A percentile compares a stretch with the other conserved stretches of the same genome.
Conservation (phyloP, 129 eudicot genomes). For the Silybum marianum region DNA sequence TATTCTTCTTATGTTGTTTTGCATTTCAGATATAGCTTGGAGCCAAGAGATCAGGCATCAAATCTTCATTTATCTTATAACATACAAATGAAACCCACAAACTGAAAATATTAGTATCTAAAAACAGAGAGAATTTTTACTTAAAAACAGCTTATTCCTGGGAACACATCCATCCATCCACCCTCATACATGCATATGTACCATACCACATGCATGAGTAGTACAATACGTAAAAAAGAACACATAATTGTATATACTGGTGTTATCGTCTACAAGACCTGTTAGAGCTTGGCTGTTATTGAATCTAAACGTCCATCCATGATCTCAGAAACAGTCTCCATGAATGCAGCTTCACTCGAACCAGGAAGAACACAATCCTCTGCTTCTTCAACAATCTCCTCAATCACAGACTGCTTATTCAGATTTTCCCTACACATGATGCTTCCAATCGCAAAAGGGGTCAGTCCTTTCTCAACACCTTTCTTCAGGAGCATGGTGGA, state of each 20-base stretch:
- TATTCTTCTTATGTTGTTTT: too few relatives aligned
- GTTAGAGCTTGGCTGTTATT: constrained; percentile 17
- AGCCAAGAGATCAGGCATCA: background rate
- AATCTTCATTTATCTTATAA: background rate
- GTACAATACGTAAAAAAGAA: background rate
- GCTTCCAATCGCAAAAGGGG: constrained; percentile 64
- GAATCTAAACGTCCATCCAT: constrained; percentile 64
- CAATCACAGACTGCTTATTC: constrained; percentile 53
- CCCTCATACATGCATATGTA: constrained; percentile 17
- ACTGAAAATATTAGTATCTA: background rate
- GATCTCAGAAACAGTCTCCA: constrained; percentile 54
- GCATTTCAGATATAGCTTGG: background rate
- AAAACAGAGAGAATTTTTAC: background rate
- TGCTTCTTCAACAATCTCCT: constrained; percentile 69
- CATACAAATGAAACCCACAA: background rate
- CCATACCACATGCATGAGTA: constrained; percentile 19
- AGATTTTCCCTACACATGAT: constrained; percentile 67
- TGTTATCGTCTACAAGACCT: background rate
- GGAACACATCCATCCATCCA: background rate
- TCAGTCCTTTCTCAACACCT: constrained; percentile 68
- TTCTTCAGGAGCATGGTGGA: constrained; percentile 80
- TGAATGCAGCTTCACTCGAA: constrained; percentile 55
- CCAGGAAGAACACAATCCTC: constrained; percentile 49
- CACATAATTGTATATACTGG: background rate
- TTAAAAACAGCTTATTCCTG: background rate